These are phyloP conservation scores for Quillaja saponaria DNA, from an alignment of 306 rosid species.

Conservation along the genomic window DNA sequence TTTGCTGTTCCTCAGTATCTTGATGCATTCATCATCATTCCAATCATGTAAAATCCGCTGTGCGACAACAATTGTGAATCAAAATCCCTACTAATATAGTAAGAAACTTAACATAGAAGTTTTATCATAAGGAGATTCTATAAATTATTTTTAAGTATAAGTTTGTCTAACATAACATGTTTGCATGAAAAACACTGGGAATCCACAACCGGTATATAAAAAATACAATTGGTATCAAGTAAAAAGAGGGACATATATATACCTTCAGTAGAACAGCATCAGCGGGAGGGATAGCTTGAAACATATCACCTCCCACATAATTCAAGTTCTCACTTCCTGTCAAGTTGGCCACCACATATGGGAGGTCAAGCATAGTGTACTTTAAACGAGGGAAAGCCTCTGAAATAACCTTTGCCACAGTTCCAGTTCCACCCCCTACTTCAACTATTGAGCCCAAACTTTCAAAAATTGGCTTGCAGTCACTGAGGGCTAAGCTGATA, in stretches of 20 bases:
- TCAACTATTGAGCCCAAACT: conserved; percentile 24
- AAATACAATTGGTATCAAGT: no score
- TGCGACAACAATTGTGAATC: no score
- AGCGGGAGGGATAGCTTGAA: conserved; percentile 27
- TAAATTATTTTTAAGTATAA: no score
- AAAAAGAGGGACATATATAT: no score
- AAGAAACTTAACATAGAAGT: no score
- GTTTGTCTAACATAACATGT: no score
- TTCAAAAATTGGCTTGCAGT: conserved; percentile 31
- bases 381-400: conserved; percentile 34
- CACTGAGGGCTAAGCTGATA: conserved; percentile 27
- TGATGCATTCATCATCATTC: neutral
- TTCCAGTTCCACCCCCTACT: conserved; percentile 30
- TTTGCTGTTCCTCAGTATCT: neutral
- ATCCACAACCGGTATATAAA: no score
- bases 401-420: conserved; percentile 11
- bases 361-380: conserved; percentile 32
- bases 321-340: conserved; percentile 25
- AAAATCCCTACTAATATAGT: no score
- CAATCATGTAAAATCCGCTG: conserved; percentile 2
- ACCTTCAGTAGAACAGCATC: conserved; percentile 33
- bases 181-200: no score
- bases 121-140: no score
- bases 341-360: conserved; percentile 32
- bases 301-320: conserved; percentile 36